Evolutionary conservation across 1,284 basidiomycete species (phyloP), one percentile per base, ranked within the genome.

Genomic region (Cryptococcus wingfieldii): DNA sequence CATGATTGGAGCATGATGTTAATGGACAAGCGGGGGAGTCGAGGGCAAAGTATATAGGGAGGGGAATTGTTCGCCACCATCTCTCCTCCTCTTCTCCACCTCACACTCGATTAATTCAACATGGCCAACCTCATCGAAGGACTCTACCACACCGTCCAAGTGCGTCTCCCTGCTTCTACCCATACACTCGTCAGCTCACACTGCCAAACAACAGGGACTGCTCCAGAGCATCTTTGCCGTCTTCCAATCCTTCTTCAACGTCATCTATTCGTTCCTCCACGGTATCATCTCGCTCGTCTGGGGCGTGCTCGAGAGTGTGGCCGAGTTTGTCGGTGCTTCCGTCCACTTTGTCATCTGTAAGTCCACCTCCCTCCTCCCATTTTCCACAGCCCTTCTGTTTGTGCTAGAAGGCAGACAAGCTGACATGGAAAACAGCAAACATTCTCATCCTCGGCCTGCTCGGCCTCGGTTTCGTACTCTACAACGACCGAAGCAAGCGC

Each of bases 321-420:
- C 70, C 1, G 48, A 51, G 18, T 66, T 73, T 51, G 56, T 73
- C 9, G 70, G 71, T 12, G 61, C 69, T 39, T 65, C 63, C 3
- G 67, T 63, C 13, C 56, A 69, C 43, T 71, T 70, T 58, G 65
- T 73, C 27, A 45, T 65, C 53, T 68, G 69, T 73, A 44, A 64
- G 69, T 64, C 8, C 8, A 3, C 18, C 41, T 25, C 23, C 41
- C 25, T 13, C 14, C 31, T 45, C 28, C 18, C 14, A 3, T 18
- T 23, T 19, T n/a, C 25, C 16, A 18, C 19, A 9, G 3, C 19
- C 16, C 7, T 6, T 10, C 14, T 34, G 13, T 45, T 19, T 31
- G 42, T 37, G 38, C 13, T 31, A 25, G 38, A 13, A 23, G 31
- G 38, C 31, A 47, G 34, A 34, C 19, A 38, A 31, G 50, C 31